Conservation (phyloP, 106 monocot species). For the Allium sativum region DNA sequence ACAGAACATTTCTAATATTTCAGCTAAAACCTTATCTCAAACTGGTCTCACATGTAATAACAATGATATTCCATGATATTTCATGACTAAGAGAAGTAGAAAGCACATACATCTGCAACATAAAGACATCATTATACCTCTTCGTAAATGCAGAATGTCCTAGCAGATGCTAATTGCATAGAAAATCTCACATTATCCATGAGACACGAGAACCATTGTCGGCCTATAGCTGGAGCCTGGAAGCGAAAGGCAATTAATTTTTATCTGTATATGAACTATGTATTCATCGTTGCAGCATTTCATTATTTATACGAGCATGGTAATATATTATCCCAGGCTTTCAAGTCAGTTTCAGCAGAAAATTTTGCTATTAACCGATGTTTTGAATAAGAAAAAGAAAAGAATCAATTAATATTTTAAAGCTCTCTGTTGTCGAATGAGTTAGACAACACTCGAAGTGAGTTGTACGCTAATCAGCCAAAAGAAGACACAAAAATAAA, state of each 20-base stretch:
- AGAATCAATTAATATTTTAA: too few species aligned
- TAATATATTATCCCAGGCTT: too few species aligned
- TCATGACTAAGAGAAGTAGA: not conserved
- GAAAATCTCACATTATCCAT: conserved; percentile 39
- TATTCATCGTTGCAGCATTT: too few species aligned
- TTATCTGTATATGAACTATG: too few species aligned
- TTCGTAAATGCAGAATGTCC: conserved; percentile 95
- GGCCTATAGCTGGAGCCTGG: conserved; percentile 76
- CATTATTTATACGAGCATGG: too few species aligned
- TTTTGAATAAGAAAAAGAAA: too few species aligned
- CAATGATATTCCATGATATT: not conserved
- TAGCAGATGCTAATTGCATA: conserved; percentile 66
- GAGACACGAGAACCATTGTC: conserved; percentile 73
- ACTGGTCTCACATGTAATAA: not conserved
- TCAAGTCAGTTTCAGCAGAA: too few species aligned
- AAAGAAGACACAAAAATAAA: not conserved
- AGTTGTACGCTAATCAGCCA: not conserved
- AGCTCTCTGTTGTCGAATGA: too few species aligned
- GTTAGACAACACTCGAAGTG: too few species aligned
- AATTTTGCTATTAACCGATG: too few species aligned
- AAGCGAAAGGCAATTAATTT: not conserved
- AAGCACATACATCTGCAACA: not conserved
- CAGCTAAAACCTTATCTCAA: not conserved
- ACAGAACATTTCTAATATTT: too few species aligned
- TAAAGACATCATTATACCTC: conserved; percentile 35